Evolutionary conservation across 106 monocot species (phyloP), one percentile per base, ranked within the genome.

Genomic region (Dendrobium chrysotoxum): DNA sequence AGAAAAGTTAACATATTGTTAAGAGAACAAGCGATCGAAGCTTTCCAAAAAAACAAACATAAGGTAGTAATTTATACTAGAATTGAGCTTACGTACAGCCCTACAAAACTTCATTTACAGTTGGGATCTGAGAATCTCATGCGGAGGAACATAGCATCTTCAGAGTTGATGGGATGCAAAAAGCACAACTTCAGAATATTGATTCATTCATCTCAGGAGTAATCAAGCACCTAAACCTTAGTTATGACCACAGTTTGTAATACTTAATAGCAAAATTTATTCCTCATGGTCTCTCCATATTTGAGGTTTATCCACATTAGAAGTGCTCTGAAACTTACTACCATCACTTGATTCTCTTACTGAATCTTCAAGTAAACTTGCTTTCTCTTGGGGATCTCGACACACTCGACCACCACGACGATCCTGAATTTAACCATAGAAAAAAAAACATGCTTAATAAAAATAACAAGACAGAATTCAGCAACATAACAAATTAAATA

Each of bases 401-500:
- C 76, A 77, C 53, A 79, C 76, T 84, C 76, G 85, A 16, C 76
- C 87, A 61, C 58, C 76, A 64, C 85, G 74, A 12, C 85, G 89
- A 1, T 89, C 92, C 92, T 92, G 78, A 58, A 26, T 61, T 35
- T 28, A 57, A 39, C 17, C 55, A 41, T 13, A 18, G 53, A 35
- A 7, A 28, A 31, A 66, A 42, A 16, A 28, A 8, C 7, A 47
- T 25, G 10, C 26, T 67, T 26, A 8, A 28, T 67, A 28, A 26
- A 20, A 67, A 67, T 67, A 67, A 26, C 6, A 26, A 7, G 7
- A 28, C 25, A 67, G 5, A 67, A 5, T 2, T 7, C 28, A 7
- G 66, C 28, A 11, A 67, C 28, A 46, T 1, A 53, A 53, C n/a
- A 42, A 4, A 50, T 50, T 50, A 50, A 50, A 50, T 50, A 50